phyloP scores from a whole-genome alignment of 805 yeast species.

The Candida mattraensis region DNA sequence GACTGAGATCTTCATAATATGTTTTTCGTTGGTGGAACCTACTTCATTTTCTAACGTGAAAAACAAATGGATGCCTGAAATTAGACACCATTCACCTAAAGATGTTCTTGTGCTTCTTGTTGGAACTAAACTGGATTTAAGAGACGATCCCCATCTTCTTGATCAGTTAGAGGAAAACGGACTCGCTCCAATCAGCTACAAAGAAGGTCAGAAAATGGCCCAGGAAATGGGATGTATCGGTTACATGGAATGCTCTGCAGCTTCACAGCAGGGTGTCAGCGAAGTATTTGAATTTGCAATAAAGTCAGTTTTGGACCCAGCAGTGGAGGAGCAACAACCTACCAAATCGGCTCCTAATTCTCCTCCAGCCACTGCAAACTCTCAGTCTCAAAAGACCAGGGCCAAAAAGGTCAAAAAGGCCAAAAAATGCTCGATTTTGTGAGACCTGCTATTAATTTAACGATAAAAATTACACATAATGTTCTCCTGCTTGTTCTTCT shows the following conservation, averaged over 20 bases:
- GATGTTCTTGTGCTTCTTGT: constrained; percentile 69
- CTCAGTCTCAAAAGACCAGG: constrained; percentile 1
- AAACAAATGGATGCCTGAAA: constrained; percentile 84
- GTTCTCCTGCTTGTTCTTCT: constrained; percentile 1
- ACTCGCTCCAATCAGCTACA: constrained; percentile 56
- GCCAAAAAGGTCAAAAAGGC: constrained; percentile 39
- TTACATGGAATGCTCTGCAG: constrained; percentile 87
- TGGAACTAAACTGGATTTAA: constrained; percentile 86
- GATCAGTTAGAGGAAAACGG: constrained; percentile 65
- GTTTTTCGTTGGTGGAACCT: constrained; percentile 83
- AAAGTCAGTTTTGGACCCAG: constrained; percentile 60
- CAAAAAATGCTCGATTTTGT: constrained; percentile 50
- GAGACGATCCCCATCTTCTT: constrained; percentile 77
- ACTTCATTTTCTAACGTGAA: constrained; percentile 77
- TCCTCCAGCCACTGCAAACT: constrained; percentile 5
- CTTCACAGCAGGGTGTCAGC: constrained; percentile 83
- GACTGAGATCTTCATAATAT: constrained; percentile 82
- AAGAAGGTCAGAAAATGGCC: constrained; percentile 68
- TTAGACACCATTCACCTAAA: constrained; percentile 77
- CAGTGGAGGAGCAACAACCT: constrained; percentile 23
- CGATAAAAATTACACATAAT: neutral
- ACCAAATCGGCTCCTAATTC: constrained; percentile 1
- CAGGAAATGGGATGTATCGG: constrained; percentile 69
- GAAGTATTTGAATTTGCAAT: constrained; percentile 84
- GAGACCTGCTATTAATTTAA: constrained; percentile 9